Conservation (phyloP, 2,329 filamentous ascomycete species). For the Sclerotinia subarctica region DNA sequence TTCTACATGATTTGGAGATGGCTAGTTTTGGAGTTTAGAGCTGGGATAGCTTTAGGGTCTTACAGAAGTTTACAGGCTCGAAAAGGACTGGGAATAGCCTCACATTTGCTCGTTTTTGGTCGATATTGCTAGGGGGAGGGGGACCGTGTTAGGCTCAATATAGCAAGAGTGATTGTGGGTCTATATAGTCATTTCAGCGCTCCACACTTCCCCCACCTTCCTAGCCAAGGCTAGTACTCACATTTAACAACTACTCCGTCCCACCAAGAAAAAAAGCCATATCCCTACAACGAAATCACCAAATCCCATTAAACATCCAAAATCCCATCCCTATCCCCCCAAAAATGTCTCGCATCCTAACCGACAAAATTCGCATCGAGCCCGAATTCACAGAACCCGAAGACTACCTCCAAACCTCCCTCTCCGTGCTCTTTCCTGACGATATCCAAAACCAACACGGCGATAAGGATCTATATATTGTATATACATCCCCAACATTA, state of each 20-base stretch:
- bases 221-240: not conserved
- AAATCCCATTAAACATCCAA: not conserved
- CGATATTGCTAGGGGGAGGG: too few species aligned
- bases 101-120: too few species aligned
- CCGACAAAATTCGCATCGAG: constrained; percentile 45
- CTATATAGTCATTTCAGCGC: too few species aligned
- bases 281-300: not conserved
- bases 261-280: not conserved
- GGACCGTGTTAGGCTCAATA: too few species aligned
- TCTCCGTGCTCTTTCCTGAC: constrained; percentile 65
- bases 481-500: constrained; percentile 53
- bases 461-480: constrained; percentile 52
- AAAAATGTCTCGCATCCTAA: constrained; percentile 44
- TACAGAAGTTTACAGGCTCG: too few species aligned
- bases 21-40: too few species aligned
- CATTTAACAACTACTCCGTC: not conserved
- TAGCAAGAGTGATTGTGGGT: too few species aligned
- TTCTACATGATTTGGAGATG: too few species aligned
- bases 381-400: constrained; percentile 47
- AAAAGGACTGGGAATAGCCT: too few species aligned
- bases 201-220: not conserved
- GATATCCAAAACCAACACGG: constrained; percentile 61
- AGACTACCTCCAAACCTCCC: constrained; percentile 57
- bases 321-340: not conserved
- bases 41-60: too few species aligned